Conservation (phyloP, 352 stramenopile species). For the Thraustochytrium striatum region DNA sequence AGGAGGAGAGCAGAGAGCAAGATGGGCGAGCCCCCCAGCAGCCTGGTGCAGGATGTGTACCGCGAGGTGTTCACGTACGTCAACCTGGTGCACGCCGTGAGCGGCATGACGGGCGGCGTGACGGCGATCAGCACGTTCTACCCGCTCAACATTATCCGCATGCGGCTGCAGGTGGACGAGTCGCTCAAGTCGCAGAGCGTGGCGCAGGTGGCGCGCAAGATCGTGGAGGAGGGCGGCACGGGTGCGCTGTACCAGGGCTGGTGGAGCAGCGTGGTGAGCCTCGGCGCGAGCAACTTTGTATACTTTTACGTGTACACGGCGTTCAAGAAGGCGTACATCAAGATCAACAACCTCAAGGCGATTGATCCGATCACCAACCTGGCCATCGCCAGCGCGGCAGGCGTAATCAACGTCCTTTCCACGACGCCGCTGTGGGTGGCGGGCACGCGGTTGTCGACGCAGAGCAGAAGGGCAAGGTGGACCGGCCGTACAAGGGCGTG, state of each 20-base stretch:
- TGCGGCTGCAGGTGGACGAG: conserved; percentile 46
- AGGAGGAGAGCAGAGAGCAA: background rate
- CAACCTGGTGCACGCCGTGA: conserved; percentile 48
- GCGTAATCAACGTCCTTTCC: conserved; percentile 78
- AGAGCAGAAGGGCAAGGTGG: conserved; percentile 57
- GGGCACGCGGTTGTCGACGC: conserved; percentile 83
- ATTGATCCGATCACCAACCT: conserved; percentile 49
- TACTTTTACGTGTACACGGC: conserved; percentile 75
- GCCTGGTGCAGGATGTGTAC: conserved; percentile 7
- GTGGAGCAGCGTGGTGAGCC: conserved; percentile 36
- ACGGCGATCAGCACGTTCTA: conserved; percentile 57
- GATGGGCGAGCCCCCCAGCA: no score
- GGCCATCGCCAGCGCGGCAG: conserved; percentile 56
- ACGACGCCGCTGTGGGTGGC: conserved; percentile 86
- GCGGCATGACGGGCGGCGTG: conserved; percentile 31
- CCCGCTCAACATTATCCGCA: conserved; percentile 50
- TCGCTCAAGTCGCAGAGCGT: conserved; percentile 23
- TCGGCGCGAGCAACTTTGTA: conserved; percentile 73
- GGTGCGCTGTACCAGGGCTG: conserved; percentile 47
- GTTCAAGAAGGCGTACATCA: conserved; percentile 64
- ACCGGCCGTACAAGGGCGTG: conserved; percentile 55
- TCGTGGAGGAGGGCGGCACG: conserved; percentile 47
- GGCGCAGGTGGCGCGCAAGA: conserved; percentile 18
- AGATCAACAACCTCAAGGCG: conserved; percentile 25
- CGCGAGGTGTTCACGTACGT: conserved; percentile 49